Base-by-base conservation (phyloP, 441 rosid genomes). In the Gossypium schwendimanii region DNA sequence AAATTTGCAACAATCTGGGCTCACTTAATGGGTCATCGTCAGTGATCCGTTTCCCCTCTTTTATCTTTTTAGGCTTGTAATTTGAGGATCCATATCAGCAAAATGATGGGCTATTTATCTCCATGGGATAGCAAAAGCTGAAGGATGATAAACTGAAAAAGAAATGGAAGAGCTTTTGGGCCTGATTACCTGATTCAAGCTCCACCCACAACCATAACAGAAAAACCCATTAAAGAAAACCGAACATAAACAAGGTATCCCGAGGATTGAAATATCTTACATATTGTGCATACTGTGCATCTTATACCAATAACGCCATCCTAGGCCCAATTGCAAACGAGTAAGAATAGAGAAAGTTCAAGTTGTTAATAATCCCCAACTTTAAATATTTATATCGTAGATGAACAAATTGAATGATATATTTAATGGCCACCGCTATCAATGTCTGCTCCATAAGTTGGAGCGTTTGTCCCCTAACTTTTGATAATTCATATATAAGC, bases 1-100 rank as follows among this genome's bases (percentile, higher is more conserved):
- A 9, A 44, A 41, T 41, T 64, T 12, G 20, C n/a, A 44, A 44
- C 18, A 64, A 64, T 64, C 36, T 64, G 69, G 69, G 69, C 67
- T 62, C 24, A 62, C 14, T n/a, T 17, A 20, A 53, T 53, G 58
- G 24, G 20, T 15, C 54, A n/a, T n/a, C 6, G 15, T 23, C 45
- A 1, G 8, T 60, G 21, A 0, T 24, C 49, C 12, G 4, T 62
- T 62, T 61, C 6, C 12, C 5, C 61, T 36, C 41, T 36, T 36
- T 7, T 21, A 2, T 10, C n/a, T 62, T 28, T 14, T 26, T 15
- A 4, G 44, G 44, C 44, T 60, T 60, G n/a, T 60, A 28, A 60
- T 26, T 59, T 14, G 41, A 15, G 59, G 59, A 54, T 54, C 59
- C 59, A 54, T 26, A 0, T 26, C 9, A 1, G 39, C 17, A 6